Base-by-base conservation (phyloP, 257 asterid species). In the Petunia secreta region DNA sequence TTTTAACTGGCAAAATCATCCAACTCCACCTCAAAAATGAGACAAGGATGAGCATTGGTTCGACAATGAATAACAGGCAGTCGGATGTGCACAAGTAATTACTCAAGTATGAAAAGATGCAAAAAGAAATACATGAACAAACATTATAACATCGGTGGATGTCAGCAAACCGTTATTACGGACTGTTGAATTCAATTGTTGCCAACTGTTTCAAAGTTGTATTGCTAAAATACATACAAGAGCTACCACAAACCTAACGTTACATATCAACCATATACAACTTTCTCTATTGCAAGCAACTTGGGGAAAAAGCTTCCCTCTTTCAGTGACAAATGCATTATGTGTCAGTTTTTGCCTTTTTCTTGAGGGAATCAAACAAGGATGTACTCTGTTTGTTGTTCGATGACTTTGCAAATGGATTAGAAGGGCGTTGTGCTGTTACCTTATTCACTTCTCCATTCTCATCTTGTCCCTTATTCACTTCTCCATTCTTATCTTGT, bases 371-470 rank as follows among this genome's bases (percentile, higher is more conserved):
- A 80, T 88, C 92, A 40, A 94, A 82, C 84, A 96, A 75, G 13
- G 97, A 91, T 38, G 89, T 41, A 71, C 46, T 88, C 77, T 82
- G 90, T 83, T 90, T 92, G 65, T 79, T 85, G 85, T 79, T 88
- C 14, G 93, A 87, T 85, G 92, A 58, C 87, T 92, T 93, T 1
- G 95, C 97, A 14, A 94, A 96, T 14, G 98, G 98, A 83, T 95
- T 95, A 14, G 91, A 85, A 16, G 97, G 97, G 39, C 96, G 93
- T 81, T 77, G 79, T 39, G 78, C 77, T 64, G 46, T 82, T 5
- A 46, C 79, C 80, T 62, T 76, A 74, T 82, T 89, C 16, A 67
- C 62, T 67, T 89, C 89, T 36, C 44, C 67, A 74, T 71, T 79
- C 67, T 82, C 34, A 73, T 73, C 63, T 73, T 50, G 62, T 50